Conservation (phyloP, 345 rosid species). For the Iberis pinnata region DNA sequence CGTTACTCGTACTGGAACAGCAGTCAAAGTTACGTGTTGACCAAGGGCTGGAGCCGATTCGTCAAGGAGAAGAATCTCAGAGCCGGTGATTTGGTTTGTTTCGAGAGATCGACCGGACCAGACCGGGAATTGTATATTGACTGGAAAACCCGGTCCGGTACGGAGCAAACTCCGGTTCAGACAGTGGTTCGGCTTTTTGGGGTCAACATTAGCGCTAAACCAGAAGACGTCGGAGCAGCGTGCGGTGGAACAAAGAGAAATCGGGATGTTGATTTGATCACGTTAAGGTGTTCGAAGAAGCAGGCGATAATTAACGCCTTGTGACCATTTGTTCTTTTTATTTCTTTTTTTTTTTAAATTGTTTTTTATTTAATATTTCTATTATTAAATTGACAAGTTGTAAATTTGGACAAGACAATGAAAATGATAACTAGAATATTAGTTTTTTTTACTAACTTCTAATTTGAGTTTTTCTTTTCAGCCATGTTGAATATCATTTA, state of each 20-base stretch:
- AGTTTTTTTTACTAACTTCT: slow-evolving; percentile 24
- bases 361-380: too few relatives aligned
- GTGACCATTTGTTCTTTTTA: slow-evolving; percentile 37
- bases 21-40: slow-evolving; percentile 89
- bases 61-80: slow-evolving; percentile 77
- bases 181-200: slow-evolving; percentile 26
- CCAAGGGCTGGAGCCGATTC: slow-evolving; percentile 93
- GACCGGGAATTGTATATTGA: slow-evolving; percentile 65
- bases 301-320: slow-evolving; percentile 56
- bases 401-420: slow-evolving; percentile 26
- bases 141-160: slow-evolving; percentile 36
- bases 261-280: slow-evolving; percentile 49
- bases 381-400: slow-evolving; percentile 19
- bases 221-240: slow-evolving; percentile 37
- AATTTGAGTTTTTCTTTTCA: slow-evolving; percentile 21
- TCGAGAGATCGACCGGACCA: slow-evolving; percentile 69
- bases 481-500: not conserved
- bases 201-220: slow-evolving; percentile 53
- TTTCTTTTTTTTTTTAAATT: not conserved
- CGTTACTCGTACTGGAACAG: slow-evolving; percentile 97
- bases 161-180: slow-evolving; percentile 25
- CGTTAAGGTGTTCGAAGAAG: slow-evolving; percentile 60
- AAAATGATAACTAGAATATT: slow-evolving; percentile 19
- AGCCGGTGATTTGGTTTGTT: slow-evolving; percentile 76
- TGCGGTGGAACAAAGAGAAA: slow-evolving; percentile 48